Base-by-base conservation (phyloP, 176 grass and related monocot genomes). In the Carex parvula region DNA sequence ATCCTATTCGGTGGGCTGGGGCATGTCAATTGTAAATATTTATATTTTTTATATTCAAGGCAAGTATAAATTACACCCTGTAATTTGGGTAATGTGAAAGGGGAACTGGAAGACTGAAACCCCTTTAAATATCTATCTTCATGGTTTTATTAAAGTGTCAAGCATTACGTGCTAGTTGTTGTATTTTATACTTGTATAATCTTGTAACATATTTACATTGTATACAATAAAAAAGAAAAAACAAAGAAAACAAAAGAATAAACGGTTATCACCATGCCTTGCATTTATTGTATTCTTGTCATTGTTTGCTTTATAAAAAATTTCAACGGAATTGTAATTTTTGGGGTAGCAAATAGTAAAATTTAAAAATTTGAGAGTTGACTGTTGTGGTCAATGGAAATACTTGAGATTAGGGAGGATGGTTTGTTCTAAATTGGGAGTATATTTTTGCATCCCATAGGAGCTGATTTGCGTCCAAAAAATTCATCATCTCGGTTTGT, bases 151-250 rank as follows among this genome's bases (percentile, higher is more conserved):
- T 75, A 9, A 35, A 15, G 6, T 82, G 4, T 46, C 41, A 67
- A 39, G 56, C 30, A n/a, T 64, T 64, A 66, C 14, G 2, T 82
- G 37, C 13, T 50, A 67, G 58, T 26, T 62, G 69, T 39, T 30
- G 76, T 35, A 56, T 60, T 64, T 50, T 37, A 74, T 81, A 64
- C 37, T 26, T 63, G 56, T 81, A 64, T 62, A 81, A 64, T 82
- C 44, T 75, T 75, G 71, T 53, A 75, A 75, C 9, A 82, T 12
- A 82, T 17, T 39, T 53, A 82, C 20, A 82, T 82, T 57, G n/a
- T 82, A 82, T 82, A 62, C 48, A 16, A 63, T 39, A 1, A 29
- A 52, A 53, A 55, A 55, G 13, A n/a, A 21, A n/a, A 55, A 76
- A 24, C 2, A 75, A 75, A 72, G 17, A 20, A 21, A 73, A 75